Evolutionary conservation across 768 basidiomycete species (phyloP), one percentile per base, ranked within the genome.

Genomic region (Russula emetica): DNA sequence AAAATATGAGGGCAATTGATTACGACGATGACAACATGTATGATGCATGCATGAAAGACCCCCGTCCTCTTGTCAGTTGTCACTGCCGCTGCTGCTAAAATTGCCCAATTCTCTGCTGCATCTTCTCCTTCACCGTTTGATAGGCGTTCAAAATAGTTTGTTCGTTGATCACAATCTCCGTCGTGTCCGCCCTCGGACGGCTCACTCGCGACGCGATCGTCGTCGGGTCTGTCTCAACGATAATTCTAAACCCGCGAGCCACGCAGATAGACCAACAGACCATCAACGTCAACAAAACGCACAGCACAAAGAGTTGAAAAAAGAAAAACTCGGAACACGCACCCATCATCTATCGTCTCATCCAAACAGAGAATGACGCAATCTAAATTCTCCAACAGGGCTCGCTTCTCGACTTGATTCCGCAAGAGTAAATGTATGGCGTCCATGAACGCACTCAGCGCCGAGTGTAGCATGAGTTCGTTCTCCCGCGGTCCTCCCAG

Each of bases 271-370:
- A 36, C 36, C 36, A 36, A 10, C 36, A 36, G 36, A 36, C 32
- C n/a, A n/a, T n/a, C n/a, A 28, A 2, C 22, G 6, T 55, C 36
- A 55, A 13, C 53, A 53, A n/a, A 18, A 44, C 7, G 3, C 36
- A 10, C 6, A 54, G 18, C 2, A 5, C 13, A 8, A 38, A 22
- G 38, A 24, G 20, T 32, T 14, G 13, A n/a, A n/a, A n/a, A n/a
- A n/a, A n/a, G n/a, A n/a, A n/a, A 10, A 22, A 14, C 24, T 0
- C 2, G 22, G 14, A 30, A 10, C 42, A 80, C 86, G 70, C 74
- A 98, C 96, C 97, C 97, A 72, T 99, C 94, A 75, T 99, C 97
- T 63, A 98, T 86, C 3, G 94, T 96, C 78, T 99, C 97, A 75
- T 98, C 97, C 56, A 98, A 77, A 70, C 94, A 95, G 26, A 99